These are phyloP conservation scores for Stentor roeselii DNA, from an alignment of 73 alveolate genomes.

Conservation along the genomic window DNA sequence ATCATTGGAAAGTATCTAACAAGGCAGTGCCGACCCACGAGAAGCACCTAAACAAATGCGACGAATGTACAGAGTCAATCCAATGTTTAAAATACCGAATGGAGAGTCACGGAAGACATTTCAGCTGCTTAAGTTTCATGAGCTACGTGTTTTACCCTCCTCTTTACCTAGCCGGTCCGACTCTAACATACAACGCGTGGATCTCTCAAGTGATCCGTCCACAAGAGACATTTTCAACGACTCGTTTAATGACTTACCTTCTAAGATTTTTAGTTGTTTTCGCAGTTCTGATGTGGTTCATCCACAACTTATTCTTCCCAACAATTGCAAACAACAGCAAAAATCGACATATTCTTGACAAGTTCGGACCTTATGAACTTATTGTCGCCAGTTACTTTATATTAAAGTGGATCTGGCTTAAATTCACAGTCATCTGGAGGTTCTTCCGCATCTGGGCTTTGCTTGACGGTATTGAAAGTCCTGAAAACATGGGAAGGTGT, in stretches of 20 bases:
- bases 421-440: constrained; percentile 82
- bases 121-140: neutral
- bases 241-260: neutral
- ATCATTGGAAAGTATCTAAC: neutral
- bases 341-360: neutral
- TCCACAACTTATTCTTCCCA: constrained; percentile 26
- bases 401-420: constrained; percentile 50
- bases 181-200: constrained; percentile 39
- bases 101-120: constrained; percentile 23
- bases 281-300: constrained; percentile 6
- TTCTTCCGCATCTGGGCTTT: constrained; percentile 82
- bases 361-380: neutral
- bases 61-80: neutral
- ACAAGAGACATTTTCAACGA: neutral
- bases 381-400: neutral
- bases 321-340: constrained; percentile 26
- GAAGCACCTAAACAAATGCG: neutral
- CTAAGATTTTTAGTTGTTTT: neutral
- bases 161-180: constrained; percentile 47
- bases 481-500: constrained; percentile 91
- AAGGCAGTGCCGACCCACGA: neutral
- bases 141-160: constrained; percentile 36
- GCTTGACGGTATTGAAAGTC: constrained; percentile 75
- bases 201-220: constrained; percentile 30
- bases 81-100: neutral